Conservation (phyloP, 2,329 filamentous ascomycete genomes). For the Botrytis hyacinthi region DNA sequence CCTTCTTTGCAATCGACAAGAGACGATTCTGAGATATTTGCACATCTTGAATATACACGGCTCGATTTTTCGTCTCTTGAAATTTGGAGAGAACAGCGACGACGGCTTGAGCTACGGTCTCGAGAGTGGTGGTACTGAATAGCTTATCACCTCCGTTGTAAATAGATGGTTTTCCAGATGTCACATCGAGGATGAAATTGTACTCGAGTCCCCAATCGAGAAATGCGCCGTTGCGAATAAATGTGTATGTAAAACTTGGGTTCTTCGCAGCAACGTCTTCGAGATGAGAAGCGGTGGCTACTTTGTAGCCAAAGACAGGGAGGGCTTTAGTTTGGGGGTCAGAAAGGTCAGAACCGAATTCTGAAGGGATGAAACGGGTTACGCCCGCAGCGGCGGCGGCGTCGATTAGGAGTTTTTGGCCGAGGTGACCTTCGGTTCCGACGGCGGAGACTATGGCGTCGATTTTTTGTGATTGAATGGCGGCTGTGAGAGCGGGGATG, state of each 20-base stretch:
- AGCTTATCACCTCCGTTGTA: constrained; percentile 50
- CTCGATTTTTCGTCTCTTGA: constrained; percentile 53
- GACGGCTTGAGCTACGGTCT: constrained; percentile 48
- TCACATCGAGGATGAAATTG: constrained; percentile 47
- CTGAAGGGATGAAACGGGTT: constrained; percentile 59
- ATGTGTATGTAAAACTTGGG: constrained; percentile 52
- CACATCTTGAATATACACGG: constrained; percentile 47
- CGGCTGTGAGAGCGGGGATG: constrained; percentile 44
- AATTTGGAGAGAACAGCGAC: constrained; percentile 49
- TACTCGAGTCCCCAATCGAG: constrained; percentile 54
- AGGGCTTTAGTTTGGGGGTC: constrained; percentile 43
- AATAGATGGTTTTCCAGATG: constrained; percentile 44
- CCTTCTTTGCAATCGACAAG: constrained; percentile 39
- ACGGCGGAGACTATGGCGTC: constrained; percentile 58
- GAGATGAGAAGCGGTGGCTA: constrained; percentile 44
- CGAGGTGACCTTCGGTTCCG: constrained; percentile 35
- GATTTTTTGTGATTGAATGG: constrained; percentile 49
- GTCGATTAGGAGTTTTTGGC: constrained; percentile 53
- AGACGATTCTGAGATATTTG: constrained; percentile 46
- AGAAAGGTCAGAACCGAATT: constrained; percentile 49
- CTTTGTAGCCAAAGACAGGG: constrained; percentile 53
- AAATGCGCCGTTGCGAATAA: constrained; percentile 53
- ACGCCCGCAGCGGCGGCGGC: constrained; percentile 58
- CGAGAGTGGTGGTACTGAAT: constrained; percentile 50
- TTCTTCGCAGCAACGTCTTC: constrained; percentile 42